Conservation (phyloP, 345 rosid genomes). For the Tarenaya hassleriana region DNA sequence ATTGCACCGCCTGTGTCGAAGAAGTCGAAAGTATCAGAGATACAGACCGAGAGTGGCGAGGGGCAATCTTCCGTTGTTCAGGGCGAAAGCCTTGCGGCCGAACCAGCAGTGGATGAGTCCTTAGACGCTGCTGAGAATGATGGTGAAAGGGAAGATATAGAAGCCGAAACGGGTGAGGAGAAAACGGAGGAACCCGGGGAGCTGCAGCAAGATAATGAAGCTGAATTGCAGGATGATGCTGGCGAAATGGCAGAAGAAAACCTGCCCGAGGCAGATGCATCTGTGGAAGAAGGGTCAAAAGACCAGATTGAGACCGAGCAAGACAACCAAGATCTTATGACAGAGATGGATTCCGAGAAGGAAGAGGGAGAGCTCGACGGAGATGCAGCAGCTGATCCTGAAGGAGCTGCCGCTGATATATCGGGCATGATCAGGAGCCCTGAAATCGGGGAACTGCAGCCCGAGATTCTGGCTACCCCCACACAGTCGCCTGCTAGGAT, state of each 20-base stretch:
- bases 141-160: conserved; percentile 56
- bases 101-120: conserved; percentile 42
- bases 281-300: conserved; percentile 39
- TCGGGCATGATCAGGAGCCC: conserved; percentile 41
- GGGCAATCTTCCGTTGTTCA: conserved; percentile 30
- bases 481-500: conserved; percentile 55
- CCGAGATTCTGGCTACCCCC: conserved; percentile 44
- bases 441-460: conserved; percentile 44
- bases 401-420: conserved; percentile 38
- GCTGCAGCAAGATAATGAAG: conserved; percentile 37
- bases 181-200: conserved; percentile 45
- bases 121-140: conserved; percentile 40
- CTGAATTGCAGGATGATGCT: conserved; percentile 34
- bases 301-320: conserved; percentile 41
- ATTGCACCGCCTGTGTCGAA: conserved; percentile 43
- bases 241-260: conserved; percentile 45
- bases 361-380: conserved; percentile 84
- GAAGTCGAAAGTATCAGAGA: conserved; percentile 52
- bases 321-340: conserved; percentile 38
- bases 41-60: conserved; percentile 35
- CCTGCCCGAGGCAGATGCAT: conserved; percentile 37
- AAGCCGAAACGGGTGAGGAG: conserved; percentile 42
- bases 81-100: conserved; percentile 33
- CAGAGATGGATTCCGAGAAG: conserved; percentile 57
- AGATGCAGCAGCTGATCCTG: conserved; percentile 58